Evolutionary conservation across 345 rosid species (phyloP).

Genomic region (Gossypium herbaceum): DNA sequence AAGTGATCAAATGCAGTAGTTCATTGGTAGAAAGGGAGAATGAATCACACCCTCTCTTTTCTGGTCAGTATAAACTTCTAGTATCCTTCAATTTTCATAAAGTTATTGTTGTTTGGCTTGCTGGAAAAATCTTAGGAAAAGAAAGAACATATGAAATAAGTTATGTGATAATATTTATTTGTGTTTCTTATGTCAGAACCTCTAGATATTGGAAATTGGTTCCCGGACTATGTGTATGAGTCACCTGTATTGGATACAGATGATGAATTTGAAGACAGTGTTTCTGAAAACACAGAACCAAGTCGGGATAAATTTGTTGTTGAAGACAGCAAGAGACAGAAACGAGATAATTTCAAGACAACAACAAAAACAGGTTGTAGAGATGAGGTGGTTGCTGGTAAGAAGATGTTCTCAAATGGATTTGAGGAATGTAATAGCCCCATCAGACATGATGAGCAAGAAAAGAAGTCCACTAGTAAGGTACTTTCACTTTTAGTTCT

Average conservation of each 20-base stretch:
- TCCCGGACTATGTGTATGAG: conserved; percentile 43
- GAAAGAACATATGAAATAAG: neutral
- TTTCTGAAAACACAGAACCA: conserved; percentile 12
- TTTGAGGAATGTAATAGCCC: conserved; percentile 10
- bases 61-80: conserved; percentile 39
- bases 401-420: conserved; percentile 20
- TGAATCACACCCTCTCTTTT: conserved; percentile 24
- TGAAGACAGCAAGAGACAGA: conserved; percentile 32
- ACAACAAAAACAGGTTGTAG: conserved; percentile 17
- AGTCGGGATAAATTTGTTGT: conserved; percentile 24
- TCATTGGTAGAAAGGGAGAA: conserved; percentile 13
- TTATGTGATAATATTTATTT: neutral
- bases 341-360: conserved; percentile 12
- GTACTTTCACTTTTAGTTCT: conserved; percentile 6
- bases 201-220: conserved; percentile 55
- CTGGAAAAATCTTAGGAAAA: no score
- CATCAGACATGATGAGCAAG: conserved; percentile 8
- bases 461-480: conserved; percentile 15
- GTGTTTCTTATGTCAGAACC: conserved; percentile 40
- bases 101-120: neutral
- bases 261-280: conserved; percentile 21
- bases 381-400: conserved; percentile 19
- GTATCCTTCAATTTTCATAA: neutral
- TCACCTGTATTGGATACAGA: conserved; percentile 35
- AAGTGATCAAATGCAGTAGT: conserved; percentile 1